Conservation (phyloP, 1,284 basidiomycete species). For the Leccinum fuscescens region DNA sequence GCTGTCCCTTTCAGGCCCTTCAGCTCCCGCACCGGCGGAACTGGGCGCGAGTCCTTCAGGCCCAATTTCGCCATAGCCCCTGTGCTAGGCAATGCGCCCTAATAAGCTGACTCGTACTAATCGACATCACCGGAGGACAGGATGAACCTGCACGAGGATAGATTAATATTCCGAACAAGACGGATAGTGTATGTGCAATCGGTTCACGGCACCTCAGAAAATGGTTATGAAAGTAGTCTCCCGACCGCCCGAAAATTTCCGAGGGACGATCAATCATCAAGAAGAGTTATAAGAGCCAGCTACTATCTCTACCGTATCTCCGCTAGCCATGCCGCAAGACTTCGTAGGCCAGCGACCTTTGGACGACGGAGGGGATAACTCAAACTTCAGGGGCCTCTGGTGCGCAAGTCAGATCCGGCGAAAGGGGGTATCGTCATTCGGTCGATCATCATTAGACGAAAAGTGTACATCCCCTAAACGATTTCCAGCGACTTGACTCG, state of each 20-base stretch:
- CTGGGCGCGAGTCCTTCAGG: slow-evolving; percentile 18
- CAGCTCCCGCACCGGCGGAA: slow-evolving; percentile 4
- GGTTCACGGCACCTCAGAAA: too few relatives aligned
- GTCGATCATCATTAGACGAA: not conserved
- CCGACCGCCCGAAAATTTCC: too few relatives aligned
- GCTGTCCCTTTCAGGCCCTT: slow-evolving; percentile 24
- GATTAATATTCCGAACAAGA: too few relatives aligned
- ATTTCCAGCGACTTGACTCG: not conserved
- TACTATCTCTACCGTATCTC: too few relatives aligned
- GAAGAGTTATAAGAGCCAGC: too few relatives aligned
- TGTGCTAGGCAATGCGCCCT: not conserved
- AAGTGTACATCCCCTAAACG: not conserved
- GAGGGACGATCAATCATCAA: too few relatives aligned
- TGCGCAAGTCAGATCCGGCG: too few relatives aligned
- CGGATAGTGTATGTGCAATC: too few relatives aligned
- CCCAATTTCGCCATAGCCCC: slow-evolving; percentile 18
- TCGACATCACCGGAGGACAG: slow-evolving; percentile 25
- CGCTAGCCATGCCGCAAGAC: too few relatives aligned
- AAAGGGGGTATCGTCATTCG: too few relatives aligned
- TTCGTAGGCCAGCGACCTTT: not conserved
- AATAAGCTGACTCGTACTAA: not conserved
- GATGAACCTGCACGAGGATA: slow-evolving; percentile 47
- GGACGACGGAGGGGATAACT: not conserved
- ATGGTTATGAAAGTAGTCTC: too few relatives aligned
- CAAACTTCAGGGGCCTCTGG: too few relatives aligned